phyloP scores from a whole-genome alignment of 1,139 yeast species.

The Kodamaea alishanica region DNA sequence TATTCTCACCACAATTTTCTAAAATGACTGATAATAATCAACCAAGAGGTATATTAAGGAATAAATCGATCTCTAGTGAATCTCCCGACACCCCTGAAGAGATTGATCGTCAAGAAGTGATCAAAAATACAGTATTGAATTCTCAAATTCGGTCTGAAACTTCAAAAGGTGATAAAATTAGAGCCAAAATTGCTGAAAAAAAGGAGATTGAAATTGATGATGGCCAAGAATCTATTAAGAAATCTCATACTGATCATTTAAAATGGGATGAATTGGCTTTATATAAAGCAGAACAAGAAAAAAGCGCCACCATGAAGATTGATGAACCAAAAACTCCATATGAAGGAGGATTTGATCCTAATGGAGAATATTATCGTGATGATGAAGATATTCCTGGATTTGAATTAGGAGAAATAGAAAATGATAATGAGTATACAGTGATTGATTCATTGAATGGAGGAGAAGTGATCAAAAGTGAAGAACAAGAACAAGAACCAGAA shows the following conservation, averaged over 20 bases:
- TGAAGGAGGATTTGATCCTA: constrained; percentile 87
- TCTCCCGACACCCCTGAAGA: constrained; percentile 15
- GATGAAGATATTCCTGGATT: constrained; percentile 42
- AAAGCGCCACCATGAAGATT: constrained; percentile 73
- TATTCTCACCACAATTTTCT: background rate
- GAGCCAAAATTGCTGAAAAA: constrained; percentile 37
- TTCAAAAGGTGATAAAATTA: constrained; percentile 36
- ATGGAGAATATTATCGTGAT: constrained; percentile 73
- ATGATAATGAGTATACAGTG: constrained; percentile 36
- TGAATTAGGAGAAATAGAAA: constrained; percentile 44
- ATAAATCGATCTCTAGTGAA: constrained; percentile 21
- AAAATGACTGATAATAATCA: constrained; percentile 20
- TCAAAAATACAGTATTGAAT: constrained; percentile 40
- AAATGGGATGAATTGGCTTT: constrained; percentile 76
- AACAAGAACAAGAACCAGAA: constrained; percentile 23
- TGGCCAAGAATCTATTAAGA: background rate
- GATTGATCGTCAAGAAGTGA: constrained; percentile 45
- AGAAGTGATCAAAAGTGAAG: constrained; percentile 25
- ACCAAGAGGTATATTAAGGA: constrained; percentile 46
- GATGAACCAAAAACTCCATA: constrained; percentile 98
- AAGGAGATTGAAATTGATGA: constrained; percentile 12
- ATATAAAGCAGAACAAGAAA: constrained; percentile 63
- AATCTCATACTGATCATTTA: constrained; percentile 31
- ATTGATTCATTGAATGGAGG: constrained; percentile 39
- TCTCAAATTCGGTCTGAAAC: constrained; percentile 33